A percentile compares a stretch with the other conserved stretches of the same genome.
Conservation (phyloP, 352 stramenopile species). For the Phytophthora sp. region DNA sequence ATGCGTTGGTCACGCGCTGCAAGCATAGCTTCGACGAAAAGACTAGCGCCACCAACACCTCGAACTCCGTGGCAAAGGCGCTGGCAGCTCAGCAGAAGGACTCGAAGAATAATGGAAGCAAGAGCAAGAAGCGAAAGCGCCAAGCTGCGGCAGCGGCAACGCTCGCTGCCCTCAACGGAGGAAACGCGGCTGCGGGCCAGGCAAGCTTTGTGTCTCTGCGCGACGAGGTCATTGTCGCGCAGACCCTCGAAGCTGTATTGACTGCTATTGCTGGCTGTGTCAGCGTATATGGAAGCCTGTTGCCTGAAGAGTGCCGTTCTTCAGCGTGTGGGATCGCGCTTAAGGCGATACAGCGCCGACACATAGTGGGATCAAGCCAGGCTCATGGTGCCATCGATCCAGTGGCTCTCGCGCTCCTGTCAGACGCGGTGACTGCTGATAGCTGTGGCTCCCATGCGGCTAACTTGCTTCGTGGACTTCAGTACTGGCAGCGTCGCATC, state of each 20-base stretch:
- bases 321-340: conserved; percentile 52
- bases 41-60: not conserved
- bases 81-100: conserved; percentile 27
- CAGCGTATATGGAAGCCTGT: conserved; percentile 62
- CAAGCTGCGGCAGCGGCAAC: conserved; percentile 62
- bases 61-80: conserved; percentile 24
- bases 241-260: conserved; percentile 60
- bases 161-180: conserved; percentile 39
- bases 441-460: conserved; percentile 53
- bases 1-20: conserved; percentile 64
- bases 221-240: conserved; percentile 46
- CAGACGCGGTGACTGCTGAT: conserved; percentile 62
- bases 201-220: conserved; percentile 63
- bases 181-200: conserved; percentile 15
- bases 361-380: conserved; percentile 30
- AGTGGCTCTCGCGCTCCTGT: conserved; percentile 60
- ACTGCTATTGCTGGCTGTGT: conserved; percentile 61
- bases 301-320: conserved; percentile 53
- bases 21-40: conserved; percentile 55
- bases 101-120: conserved; percentile 37
- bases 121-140: conserved; percentile 89
- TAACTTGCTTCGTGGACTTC: conserved; percentile 61
- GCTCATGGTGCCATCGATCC: conserved; percentile 35
- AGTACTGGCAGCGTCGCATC: conserved; percentile 56
- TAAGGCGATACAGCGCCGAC: conserved; percentile 43